These are phyloP conservation scores for Ulmus americana DNA, from an alignment of 331 rosid genomes.

Conservation along the genomic window DNA sequence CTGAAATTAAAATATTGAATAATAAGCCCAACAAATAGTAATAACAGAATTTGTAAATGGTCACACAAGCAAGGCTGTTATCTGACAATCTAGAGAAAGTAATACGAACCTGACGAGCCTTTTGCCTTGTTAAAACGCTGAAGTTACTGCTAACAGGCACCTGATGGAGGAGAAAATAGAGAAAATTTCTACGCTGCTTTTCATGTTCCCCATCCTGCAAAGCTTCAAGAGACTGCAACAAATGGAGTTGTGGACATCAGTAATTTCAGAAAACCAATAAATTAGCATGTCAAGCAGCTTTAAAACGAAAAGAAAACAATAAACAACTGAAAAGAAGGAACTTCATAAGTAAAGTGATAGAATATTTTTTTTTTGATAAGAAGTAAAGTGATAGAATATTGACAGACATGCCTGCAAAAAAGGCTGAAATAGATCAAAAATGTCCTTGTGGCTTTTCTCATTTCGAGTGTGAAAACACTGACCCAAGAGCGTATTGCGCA, in stretches of 20 bases:
- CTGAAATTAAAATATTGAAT: constrained; percentile 57
- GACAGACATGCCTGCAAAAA: constrained; percentile 73
- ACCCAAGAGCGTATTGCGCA: constrained; percentile 89
- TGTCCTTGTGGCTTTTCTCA: constrained; percentile 93
- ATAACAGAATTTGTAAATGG: not conserved
- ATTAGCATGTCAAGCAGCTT: not conserved
- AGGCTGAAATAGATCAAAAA: constrained; percentile 90
- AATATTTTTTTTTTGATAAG: too few relatives aligned
- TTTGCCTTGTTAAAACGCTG: constrained; percentile 70
- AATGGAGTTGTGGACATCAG: constrained; percentile 25
- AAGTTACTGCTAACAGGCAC: constrained; percentile 93
- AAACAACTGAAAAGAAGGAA: constrained; percentile 7
- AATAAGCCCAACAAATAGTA: constrained; percentile 19
- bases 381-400: constrained; percentile 16
- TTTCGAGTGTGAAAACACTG: constrained; percentile 90
- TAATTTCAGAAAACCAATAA: constrained; percentile 14
- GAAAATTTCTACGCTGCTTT: constrained; percentile 89
- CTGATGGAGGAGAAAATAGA: constrained; percentile 93
- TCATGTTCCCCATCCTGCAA: constrained; percentile 95
- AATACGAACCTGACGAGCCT: constrained; percentile 79
- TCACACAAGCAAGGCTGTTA: not conserved
- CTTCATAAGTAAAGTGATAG: constrained; percentile 7
- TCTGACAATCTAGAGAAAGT: constrained; percentile 26
- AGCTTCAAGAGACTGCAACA: constrained; percentile 90
- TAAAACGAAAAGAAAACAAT: not conserved